Evolutionary conservation across 164 flowering plant species (phyloP).

Genomic region (Euptelea pleiosperma): DNA sequence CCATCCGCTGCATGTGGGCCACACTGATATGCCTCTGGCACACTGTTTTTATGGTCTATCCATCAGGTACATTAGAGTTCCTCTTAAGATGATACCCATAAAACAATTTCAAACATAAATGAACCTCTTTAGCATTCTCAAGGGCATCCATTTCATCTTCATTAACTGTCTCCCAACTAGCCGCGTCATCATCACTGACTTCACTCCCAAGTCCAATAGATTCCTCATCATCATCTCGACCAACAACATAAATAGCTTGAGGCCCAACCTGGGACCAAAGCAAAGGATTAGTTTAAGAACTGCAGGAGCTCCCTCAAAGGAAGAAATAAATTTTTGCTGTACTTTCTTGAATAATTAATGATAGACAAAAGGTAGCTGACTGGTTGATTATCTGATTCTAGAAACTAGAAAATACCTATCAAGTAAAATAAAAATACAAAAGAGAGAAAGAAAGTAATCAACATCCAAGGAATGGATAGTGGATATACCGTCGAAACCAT

Average conservation of each 20-base stretch:
- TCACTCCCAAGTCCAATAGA: conserved; percentile 76
- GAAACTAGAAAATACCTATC: background rate
- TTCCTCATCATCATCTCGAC: conserved; percentile 89
- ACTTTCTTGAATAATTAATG: too few species aligned
- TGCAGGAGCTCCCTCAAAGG: background rate
- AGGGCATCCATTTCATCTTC: conserved; percentile 67
- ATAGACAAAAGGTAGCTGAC: too few species aligned
- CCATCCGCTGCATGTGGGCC: background rate
- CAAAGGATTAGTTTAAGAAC: background rate
- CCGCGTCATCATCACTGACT: conserved; percentile 68
- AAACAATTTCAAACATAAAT: conserved; percentile 20
- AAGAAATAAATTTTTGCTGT: background rate
- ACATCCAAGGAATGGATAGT: background rate
- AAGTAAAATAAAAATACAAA: background rate
- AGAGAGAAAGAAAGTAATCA: background rate
- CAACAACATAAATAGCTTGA: conserved; percentile 97
- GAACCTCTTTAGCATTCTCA: conserved; percentile 61
- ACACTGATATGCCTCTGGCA: background rate
- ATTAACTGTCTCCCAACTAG: conserved; percentile 96
- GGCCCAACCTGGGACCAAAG: conserved; percentile 82
- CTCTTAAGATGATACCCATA: background rate
- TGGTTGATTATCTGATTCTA: conserved; percentile 1
- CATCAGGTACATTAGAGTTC: background rate
- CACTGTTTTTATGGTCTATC: background rate
- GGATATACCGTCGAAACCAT: conserved; percentile 83